phyloP scores from a whole-genome alignment of 2,329 filamentous ascomycete species.

The Lojkania enalia region DNA sequence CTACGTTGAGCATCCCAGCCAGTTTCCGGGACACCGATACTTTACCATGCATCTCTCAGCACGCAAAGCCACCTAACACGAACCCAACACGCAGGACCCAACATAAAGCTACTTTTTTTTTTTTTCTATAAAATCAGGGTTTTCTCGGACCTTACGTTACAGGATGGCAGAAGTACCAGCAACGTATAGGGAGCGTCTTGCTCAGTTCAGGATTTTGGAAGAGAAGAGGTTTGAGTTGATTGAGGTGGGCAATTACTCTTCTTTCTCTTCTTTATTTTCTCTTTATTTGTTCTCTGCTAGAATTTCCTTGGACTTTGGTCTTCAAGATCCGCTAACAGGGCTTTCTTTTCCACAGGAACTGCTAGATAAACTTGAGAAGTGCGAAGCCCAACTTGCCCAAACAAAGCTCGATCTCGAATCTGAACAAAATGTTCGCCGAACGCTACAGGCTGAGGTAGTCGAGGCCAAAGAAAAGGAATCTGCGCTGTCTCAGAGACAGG shows the following conservation, averaged over 20 bases:
- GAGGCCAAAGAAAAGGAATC: slow-evolving; percentile 37
- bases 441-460: slow-evolving; percentile 38
- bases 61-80: slow-evolving; percentile 36
- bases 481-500: slow-evolving; percentile 36
- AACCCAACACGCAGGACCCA: slow-evolving; percentile 26
- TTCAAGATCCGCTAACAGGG: slow-evolving; percentile 1
- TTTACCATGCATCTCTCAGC: slow-evolving; percentile 24
- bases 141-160: slow-evolving; percentile 26
- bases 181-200: slow-evolving; percentile 38
- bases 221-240: slow-evolving; percentile 43
- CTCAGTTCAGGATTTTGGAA: slow-evolving; percentile 42
- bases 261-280: too few relatives aligned
- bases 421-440: slow-evolving; percentile 43
- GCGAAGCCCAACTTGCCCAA: slow-evolving; percentile 40
- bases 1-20: slow-evolving; percentile 42
- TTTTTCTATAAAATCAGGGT: slow-evolving; percentile 31
- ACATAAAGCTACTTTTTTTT: slow-evolving; percentile 20
- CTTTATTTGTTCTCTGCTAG: too few relatives aligned
- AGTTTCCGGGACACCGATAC: slow-evolving; percentile 38
- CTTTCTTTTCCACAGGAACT: too few relatives aligned
- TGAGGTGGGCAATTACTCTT: slow-evolving; percentile 27
- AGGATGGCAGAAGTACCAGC: slow-evolving; percentile 27
- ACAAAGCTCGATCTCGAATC: slow-evolving; percentile 43
- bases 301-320: too few relatives aligned
- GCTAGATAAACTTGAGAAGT: slow-evolving; percentile 43